Base-by-base conservation (phyloP, 1,284 basidiomycete species). In the Peniophora sp. region DNA sequence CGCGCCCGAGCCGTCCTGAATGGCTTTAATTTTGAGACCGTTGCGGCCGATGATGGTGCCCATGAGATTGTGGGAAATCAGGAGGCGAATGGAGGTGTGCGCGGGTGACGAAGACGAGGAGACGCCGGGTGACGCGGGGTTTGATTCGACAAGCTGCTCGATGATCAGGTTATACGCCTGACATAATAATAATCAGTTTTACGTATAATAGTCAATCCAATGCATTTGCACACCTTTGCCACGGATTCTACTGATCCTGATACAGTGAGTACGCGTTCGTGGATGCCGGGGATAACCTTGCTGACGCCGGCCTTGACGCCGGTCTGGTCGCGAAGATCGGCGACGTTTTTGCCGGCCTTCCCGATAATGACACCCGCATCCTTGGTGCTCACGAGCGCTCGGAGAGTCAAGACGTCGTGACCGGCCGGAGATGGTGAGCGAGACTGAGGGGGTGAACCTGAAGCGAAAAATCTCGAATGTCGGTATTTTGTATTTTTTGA, bases 41-140 rank as follows among this genome's bases (percentile, higher is more conserved):
- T 75, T 88, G 61, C 96, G 92, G 58, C 97, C 97, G 62, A 99
- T 99, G 69, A 99, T 92, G 52, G 94, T 96, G 51, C 97, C 97
- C 97, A 99, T 99, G 58, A 98, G 82, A 68, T 97, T 96, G 75
- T 99, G 95, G 50, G 94, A 97, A 66, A 99, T 93, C 62, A 99
- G 83, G 57, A 97, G 89, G 54, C 93, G 91, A 65, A 98, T 87
- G 54, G 93, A 90, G 51, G 93, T 94, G 68, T 92, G 85, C 47
- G 85, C 74, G 59, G 80, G 71, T 56, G 86, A 78, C 54, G 83
- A 76, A 44, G 81, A 75, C 27, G 79, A 79, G 55, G 78, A 71
- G 48, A 79, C 68, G 51, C 81, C 67, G 42, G 79, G 88, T 54
- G 81, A 85, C 56, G 78, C 76, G 59, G 79, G 85, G 71, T 77